Base-by-base conservation (phyloP, 2,329 filamentous ascomycete species). In the Phialemonium atrogriseum region DNA sequence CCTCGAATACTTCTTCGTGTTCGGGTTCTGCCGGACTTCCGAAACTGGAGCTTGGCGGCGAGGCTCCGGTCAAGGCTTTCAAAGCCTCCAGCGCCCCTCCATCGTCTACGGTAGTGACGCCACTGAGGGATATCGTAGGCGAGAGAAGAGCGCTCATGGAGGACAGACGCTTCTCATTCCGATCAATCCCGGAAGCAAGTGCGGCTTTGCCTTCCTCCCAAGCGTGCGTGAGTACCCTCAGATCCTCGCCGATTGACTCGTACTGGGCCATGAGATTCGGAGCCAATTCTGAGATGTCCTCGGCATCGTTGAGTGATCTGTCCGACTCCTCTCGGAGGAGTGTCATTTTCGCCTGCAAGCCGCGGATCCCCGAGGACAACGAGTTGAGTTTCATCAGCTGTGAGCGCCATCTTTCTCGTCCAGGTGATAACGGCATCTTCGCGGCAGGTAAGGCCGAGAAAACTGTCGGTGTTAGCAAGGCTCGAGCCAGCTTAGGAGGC, bases 301-400 rank as follows among this genome's bases (percentile, higher is more conserved):
- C 68, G 22, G 83, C 77, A 45, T 81, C 77, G 47, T 94, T 84
- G 17, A 94, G 59, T 25, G 77, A 77, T 38, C 75, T 75, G 49
- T 84, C 85, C 0, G 87, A 93, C 55, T 95, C 87, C 54, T 98
- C 91, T 30, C 86, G 78, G 33, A 96, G 62, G 7, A 98, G 68
- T 38, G 93, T 87, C 63, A 98, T 77, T 56, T 96, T 98, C 21
- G 91, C 91, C 57, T 96, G 89, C 29, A 98, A 68, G 9, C 85
- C 84, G 17, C 88, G 80, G 39, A 96, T 94, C 11, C 87, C 88
- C 34, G 87, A 84, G 1, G 87, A 94, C 20, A 98, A 68, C 1
- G 83, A 84, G 49, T 84, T 86, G 24, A 98, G 74, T 51, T 94
- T 89, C 38, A 86, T 80, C 36, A 95, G 73, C 53, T 94, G 89